phyloP scores from a whole-genome alignment of 1,284 basidiomycete genomes.

The Ceratobasidium sp. region DNA sequence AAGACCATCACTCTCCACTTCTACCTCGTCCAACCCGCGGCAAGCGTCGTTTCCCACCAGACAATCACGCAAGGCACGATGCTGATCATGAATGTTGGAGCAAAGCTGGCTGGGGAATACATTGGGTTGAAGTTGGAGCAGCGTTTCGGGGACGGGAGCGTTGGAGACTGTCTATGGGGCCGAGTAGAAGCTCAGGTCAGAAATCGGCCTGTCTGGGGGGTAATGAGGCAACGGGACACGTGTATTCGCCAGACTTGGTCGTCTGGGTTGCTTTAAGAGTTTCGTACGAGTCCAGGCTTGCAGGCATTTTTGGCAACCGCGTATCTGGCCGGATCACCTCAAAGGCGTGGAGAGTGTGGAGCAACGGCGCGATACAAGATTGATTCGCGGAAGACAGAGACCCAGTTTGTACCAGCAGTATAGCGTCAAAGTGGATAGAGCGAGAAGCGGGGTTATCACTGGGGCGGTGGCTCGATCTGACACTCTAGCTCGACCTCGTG shows the following conservation, averaged over 20 bases:
- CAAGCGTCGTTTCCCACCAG: constrained; percentile 52
- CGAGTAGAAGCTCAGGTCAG: constrained; percentile 24
- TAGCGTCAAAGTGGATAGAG: neutral
- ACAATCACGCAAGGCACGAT: constrained; percentile 58
- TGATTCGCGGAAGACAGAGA: neutral
- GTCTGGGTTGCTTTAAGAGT: constrained; percentile 49
- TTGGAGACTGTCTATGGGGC: neutral
- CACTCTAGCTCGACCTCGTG: constrained; percentile 44
- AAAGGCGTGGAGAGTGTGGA: neutral
- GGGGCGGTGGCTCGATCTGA: constrained; percentile 37
- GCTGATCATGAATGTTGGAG: constrained; percentile 57
- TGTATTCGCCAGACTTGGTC: constrained; percentile 3
- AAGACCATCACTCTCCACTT: neutral
- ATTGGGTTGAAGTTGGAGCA: constrained; percentile 57
- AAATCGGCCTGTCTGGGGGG: constrained; percentile 57
- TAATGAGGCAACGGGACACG: constrained; percentile 59
- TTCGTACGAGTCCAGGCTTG: constrained; percentile 54
- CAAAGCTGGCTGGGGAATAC: constrained; percentile 66
- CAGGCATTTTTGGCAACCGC: constrained; percentile 4
- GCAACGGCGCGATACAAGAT: neutral
- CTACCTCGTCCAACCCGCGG: neutral
- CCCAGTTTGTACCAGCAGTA: neutral
- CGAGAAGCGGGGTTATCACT: neutral
- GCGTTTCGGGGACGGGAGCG: neutral
- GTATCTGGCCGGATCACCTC: neutral